Evolutionary conservation across 1,284 basidiomycete genomes (phyloP).

Genomic region (Boletus mariae): DNA sequence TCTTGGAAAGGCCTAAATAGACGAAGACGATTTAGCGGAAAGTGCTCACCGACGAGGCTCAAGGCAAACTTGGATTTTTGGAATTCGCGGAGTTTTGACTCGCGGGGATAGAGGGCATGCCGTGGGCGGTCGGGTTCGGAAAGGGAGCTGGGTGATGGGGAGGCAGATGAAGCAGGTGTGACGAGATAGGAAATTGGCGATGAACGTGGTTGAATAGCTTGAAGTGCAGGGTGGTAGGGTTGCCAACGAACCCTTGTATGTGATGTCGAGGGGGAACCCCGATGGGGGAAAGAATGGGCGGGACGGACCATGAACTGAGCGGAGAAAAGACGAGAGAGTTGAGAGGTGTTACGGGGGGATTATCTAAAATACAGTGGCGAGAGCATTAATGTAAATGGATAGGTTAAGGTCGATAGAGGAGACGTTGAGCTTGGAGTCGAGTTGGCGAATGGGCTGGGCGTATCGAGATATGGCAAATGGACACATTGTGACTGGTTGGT

Average conservation of each 20-base stretch:
- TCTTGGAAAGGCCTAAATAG: constrained; percentile 42
- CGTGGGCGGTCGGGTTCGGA: constrained; percentile 39
- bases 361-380: constrained; percentile 36
- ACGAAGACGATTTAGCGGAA: constrained; percentile 5
- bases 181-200: constrained; percentile 48
- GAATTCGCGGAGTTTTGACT: constrained; percentile 43
- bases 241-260: constrained; percentile 64
- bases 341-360: constrained; percentile 19
- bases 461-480: constrained; percentile 22
- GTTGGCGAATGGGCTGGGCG: constrained; percentile 26
- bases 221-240: constrained; percentile 49
- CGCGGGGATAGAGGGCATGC: constrained; percentile 29
- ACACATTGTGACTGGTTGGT: constrained; percentile 38
- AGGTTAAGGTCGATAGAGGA: constrained; percentile 15
- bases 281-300: constrained; percentile 59
- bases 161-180: constrained; percentile 45
- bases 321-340: constrained; percentile 13
- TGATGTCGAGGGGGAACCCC: constrained; percentile 54
- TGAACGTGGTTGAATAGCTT: constrained; percentile 40
- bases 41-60: constrained; percentile 61
- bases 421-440: constrained; percentile 14
- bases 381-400: constrained; percentile 32
- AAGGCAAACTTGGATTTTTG: constrained; percentile 62
- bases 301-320: constrained; percentile 48
- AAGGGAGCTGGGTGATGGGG: constrained; percentile 35